Conservation (phyloP, 768 basidiomycete species). For the Grammothele lineata region DNA sequence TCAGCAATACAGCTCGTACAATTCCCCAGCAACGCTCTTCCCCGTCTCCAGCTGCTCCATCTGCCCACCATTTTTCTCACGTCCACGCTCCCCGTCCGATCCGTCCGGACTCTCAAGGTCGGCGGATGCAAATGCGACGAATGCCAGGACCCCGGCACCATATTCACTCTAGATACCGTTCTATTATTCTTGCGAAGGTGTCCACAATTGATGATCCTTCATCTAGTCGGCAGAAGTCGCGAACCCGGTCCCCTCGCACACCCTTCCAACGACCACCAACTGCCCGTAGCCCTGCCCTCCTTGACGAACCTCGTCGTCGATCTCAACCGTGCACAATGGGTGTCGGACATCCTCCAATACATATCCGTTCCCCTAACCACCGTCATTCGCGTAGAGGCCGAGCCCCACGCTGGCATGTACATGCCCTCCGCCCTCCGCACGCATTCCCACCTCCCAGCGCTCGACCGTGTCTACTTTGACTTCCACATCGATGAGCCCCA, state of each 20-base stretch:
- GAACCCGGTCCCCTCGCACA: too few relatives aligned
- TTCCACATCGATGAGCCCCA: neutral
- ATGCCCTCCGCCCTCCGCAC: neutral
- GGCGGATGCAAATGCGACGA: neutral
- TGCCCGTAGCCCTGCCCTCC: neutral
- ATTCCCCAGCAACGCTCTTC: neutral
- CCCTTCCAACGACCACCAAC: neutral
- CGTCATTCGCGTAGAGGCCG: neutral
- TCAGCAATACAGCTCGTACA: neutral
- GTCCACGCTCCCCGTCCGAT: neutral
- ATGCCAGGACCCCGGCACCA: neutral
- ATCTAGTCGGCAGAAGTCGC: neutral
- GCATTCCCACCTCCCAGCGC: neutral
- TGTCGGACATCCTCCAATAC: neutral
- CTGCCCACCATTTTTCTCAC: neutral
- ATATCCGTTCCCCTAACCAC: neutral
- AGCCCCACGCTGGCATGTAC: neutral
- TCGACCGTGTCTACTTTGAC: neutral
- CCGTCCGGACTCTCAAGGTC: neutral
- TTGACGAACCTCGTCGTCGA: neutral
- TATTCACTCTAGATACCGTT: neutral
- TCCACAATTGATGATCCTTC: neutral
- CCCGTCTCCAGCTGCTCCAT: neutral
- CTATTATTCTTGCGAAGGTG: neutral
- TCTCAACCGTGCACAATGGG: neutral